Base-by-base conservation (phyloP, 345 rosid genomes). In the Gossypioides kirkii region DNA sequence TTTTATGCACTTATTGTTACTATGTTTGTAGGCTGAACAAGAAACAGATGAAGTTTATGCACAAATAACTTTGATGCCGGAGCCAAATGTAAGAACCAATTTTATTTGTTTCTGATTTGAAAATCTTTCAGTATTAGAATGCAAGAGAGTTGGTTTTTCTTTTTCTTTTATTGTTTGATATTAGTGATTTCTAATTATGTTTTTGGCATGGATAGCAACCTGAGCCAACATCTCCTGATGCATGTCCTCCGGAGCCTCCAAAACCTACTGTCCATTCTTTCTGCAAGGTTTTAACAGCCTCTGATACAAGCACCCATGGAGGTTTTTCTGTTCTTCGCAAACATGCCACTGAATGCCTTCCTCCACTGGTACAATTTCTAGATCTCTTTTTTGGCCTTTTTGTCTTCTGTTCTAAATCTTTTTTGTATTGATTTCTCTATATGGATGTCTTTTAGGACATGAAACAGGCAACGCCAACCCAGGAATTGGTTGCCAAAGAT, bases 11-110 rank as follows among this genome's bases (percentile, higher is more conserved):
- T 73, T 59, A 10, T 45, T 43, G 13, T 43, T 69, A 9, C 74
- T 43, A 65, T 80, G 52, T 74, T 78, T 64, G 58, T 78, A 95
- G 99, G 98, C 98, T 16, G 99, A 92, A 81, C 96, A 80, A 82
- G 99, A 95, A 46, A 91, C 98, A 2, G 99, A 95, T 67, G 99
- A 95, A 77, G 98, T 95, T 25, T 95, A 92, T 87, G 94, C 98
- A 13, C 98, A 88, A 80, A 89, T 95, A 56, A 87, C 91, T 78
- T 82, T 95, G 81, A 77, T 86, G 25, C 98, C 98, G 18, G 91
- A 86, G 26, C 58, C 26, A 71, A 84, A 78, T 74, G 97, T 91
- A 77, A 88, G 95, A 73, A 58, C 47, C 38, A 36, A 23, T 50
- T 61, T 47, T 56, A 23, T 72, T 76, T 46, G 25, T 54, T 79